Conservation (phyloP, 352 stramenopile genomes). For the Bremia lactucae region DNA sequence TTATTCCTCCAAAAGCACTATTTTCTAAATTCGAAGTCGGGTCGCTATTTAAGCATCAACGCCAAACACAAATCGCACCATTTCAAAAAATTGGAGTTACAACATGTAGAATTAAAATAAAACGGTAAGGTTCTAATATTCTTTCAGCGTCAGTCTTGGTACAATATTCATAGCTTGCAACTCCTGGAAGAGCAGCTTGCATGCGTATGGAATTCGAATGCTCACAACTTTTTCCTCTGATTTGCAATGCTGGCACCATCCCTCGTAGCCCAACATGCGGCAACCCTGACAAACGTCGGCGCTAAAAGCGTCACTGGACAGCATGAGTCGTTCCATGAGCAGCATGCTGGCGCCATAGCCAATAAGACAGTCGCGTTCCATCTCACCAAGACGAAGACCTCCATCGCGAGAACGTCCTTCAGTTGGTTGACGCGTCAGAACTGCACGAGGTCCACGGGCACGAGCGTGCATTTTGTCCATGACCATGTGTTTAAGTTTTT, state of each 20-base stretch:
- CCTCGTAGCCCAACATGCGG: slow-evolving; percentile 94
- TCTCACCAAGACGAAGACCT: slow-evolving; percentile 98
- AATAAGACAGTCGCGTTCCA: slow-evolving; percentile 99
- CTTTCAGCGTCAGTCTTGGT: slow-evolving; percentile 92
- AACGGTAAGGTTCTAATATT: slow-evolving; percentile 50
- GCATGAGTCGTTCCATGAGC: slow-evolving; percentile 99
- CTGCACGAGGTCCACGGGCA: slow-evolving; percentile 88
- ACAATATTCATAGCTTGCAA: slow-evolving; percentile 99
- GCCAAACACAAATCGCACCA: slow-evolving; percentile 10
- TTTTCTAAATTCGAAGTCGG: too few relatives aligned
- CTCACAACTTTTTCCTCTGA: slow-evolving; percentile 95
- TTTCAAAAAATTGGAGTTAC: slow-evolving; percentile 6
- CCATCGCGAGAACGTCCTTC: slow-evolving; percentile 96
- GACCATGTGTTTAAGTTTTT: slow-evolving; percentile 99
- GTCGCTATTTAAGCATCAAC: too few relatives aligned
- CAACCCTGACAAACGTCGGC: slow-evolving; percentile 97
- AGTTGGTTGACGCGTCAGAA: slow-evolving; percentile 97
- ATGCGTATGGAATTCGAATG: slow-evolving; percentile 98
- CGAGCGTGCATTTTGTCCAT: slow-evolving; percentile 99
- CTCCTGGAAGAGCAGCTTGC: slow-evolving; percentile 98
- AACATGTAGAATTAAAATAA: slow-evolving; percentile 3
- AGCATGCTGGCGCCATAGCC: slow-evolving; percentile 98
- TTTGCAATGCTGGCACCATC: slow-evolving; percentile 98
- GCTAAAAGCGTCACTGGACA: slow-evolving; percentile 98
- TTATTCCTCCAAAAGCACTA: too few relatives aligned